Evolutionary conservation across 495 filamentous ascomycete species (phyloP), one percentile per base, ranked within the genome.

Genomic region (Geopyxis carbonaria): DNA sequence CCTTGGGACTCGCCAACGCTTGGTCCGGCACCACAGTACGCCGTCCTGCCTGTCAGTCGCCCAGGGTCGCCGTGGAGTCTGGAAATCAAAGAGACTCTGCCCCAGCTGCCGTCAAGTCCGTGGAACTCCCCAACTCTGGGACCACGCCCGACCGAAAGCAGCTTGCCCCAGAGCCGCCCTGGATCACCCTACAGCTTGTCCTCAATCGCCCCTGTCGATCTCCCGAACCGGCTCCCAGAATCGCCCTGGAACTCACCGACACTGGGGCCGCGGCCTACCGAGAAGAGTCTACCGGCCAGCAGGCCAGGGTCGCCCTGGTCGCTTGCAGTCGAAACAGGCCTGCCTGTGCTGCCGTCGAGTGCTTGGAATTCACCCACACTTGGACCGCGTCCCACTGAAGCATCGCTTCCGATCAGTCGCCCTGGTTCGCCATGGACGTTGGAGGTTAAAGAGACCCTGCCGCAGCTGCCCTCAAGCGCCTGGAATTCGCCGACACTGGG

Each of bases 351-450:
- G 13, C 36, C 36, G 4, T 24, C 11, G 8, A 39, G 36, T 16
- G 14, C 36, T 4, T 39, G 36, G 36, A 11, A 39, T 21, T 27
- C 22, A 4, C 36, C 36, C 6, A 39, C 36, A 27, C 15, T 39
- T 4, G 21, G 21, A 5, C 36, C 36, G 8, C 4, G 11, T 6
- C 21, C 36, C 4, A 15, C 19, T 6, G 36, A 39, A 6, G 36
- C 18, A 9, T 11, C 4, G 4, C 9, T 39, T 4, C 41, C 49
- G 31, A 14, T 19, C 9, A 47, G 49, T 18, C 24, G 25, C 9
- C 37, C 36, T 24, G 43, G 21, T n/a, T 40, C 49, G 22, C 38
- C 45, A 14, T 53, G 25, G 8, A 23, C 29, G 15, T 22, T 40
- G 1, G 14, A 8, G 11, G 24, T 13, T 8, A 15, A 22, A 13